Evolutionary conservation across 805 yeast genomes (phyloP), one percentile per base, ranked within the genome.

Genomic region (Kluyveromyces wickerhamii): DNA sequence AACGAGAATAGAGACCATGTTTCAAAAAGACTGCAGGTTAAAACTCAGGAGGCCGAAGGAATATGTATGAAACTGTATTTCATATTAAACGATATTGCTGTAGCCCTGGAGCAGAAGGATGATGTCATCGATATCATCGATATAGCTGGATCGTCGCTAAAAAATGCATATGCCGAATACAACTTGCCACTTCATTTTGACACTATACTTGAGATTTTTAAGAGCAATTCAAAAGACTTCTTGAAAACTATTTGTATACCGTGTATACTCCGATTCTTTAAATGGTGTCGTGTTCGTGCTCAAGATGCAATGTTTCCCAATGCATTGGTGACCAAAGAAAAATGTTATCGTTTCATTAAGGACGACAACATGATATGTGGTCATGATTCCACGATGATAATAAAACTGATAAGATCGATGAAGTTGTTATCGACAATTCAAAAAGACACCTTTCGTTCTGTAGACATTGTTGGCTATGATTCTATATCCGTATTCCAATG

Each of bases 161-260:
- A n/a, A 7, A 24, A 10, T 11, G 9, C 9, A 11, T 7, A 24
- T 7, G 12, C n/a, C 15, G 15, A 10, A 11, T 8, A 8, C 15
- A 24, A 27, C 12, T 6, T 27, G 9, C 14, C 31, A 7, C 17
- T 31, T 10, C 24, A 27, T 10, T 18, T 34, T 12, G 41, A 29
- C 16, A 9, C 17, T 21, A 27, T 38, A 9, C 34, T 38, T 30
- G 27, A 32, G 17, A 26, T 29, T 13, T 30, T 34, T 6, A 30
- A 27, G 36, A 24, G 15, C 15, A 29, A 29, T 13, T 37, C 42
- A 16, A 19, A 32, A 11, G 37, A 29, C 15, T 21, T 32, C 5
- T 29, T 39, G 13, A 35, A 33, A 11, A 35, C 36, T 20, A 36
- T 32, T 23, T 29, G 29, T 18, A 15, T 39, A n/a, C 42, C 42